phyloP scores from a whole-genome alignment of 1,139 yeast genomes.

The Suhomyces bribrorum region DNA sequence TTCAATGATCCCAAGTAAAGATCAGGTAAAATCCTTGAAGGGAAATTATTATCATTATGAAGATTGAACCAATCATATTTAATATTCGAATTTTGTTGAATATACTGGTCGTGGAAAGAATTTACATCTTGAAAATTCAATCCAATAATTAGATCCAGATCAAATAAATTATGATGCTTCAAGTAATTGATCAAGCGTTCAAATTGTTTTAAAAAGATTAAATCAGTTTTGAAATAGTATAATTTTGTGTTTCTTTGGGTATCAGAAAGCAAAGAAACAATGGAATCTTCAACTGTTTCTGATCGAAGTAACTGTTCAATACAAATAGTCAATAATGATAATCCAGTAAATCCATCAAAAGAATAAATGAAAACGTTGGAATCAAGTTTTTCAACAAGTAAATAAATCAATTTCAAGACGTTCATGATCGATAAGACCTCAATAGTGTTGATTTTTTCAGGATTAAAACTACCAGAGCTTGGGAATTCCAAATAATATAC shows the following conservation, averaged over 20 bases:
- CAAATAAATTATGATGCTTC: slow-evolving; percentile 14
- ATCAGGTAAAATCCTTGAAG: slow-evolving; percentile 32
- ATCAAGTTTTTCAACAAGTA: slow-evolving; percentile 21
- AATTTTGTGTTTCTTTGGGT: slow-evolving; percentile 22
- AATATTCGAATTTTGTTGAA: slow-evolving; percentile 5
- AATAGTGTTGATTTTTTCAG: slow-evolving; percentile 24
- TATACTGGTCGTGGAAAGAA: slow-evolving; percentile 10
- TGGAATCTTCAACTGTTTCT: slow-evolving; percentile 24
- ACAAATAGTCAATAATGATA: slow-evolving; percentile 31
- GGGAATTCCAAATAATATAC: slow-evolving; percentile 38
- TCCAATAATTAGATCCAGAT: slow-evolving; percentile 6
- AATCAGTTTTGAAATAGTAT: slow-evolving; percentile 36
- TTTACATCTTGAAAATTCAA: slow-evolving; percentile 17
- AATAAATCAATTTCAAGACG: slow-evolving; percentile 32
- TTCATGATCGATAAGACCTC: slow-evolving; percentile 35
- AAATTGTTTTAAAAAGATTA: slow-evolving; percentile 32
- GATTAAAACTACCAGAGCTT: slow-evolving; percentile 29
- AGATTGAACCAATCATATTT: slow-evolving; percentile 38
- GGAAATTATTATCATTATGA: slow-evolving; percentile 39
- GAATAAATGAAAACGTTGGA: slow-evolving; percentile 35
- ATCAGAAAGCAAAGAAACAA: slow-evolving; percentile 15
- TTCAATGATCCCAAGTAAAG: slow-evolving; percentile 38
- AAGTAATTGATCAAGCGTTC: slow-evolving; percentile 32
- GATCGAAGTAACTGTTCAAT: slow-evolving; percentile 15
- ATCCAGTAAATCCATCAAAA: slow-evolving; percentile 46